These are phyloP conservation scores for Leishmania mexicana DNA, from an alignment of 208 protist species.

Conservation along the genomic window DNA sequence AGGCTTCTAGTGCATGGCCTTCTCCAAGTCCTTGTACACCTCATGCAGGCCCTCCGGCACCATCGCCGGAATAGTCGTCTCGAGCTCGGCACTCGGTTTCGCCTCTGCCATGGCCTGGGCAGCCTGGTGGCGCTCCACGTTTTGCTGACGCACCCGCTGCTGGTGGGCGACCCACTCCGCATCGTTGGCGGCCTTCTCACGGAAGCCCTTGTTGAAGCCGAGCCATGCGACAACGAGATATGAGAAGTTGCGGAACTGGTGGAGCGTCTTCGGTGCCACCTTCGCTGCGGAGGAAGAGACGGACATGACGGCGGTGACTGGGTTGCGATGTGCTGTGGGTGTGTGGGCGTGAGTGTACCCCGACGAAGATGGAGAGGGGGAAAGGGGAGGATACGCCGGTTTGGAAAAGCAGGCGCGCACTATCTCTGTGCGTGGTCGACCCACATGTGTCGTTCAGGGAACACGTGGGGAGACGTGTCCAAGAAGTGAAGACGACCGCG, in stretches of 20 bases:
- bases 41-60: slow-evolving; percentile 71
- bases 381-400: background rate
- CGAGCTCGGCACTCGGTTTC: slow-evolving; percentile 20
- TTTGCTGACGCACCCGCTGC: slow-evolving; percentile 63
- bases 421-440: background rate
- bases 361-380: background rate
- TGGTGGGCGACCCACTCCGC: slow-evolving; percentile 75
- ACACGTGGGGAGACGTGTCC: background rate
- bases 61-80: slow-evolving; percentile 43
- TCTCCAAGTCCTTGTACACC: slow-evolving; percentile 71
- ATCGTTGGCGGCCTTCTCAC: slow-evolving; percentile 84
- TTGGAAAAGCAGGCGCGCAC: background rate
- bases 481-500: background rate
- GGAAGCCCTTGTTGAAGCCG: slow-evolving; percentile 78
- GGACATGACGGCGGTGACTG: slow-evolving; percentile 20
- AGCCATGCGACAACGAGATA: slow-evolving; percentile 84
- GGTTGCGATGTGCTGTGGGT: background rate
- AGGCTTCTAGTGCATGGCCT: slow-evolving; percentile 51
- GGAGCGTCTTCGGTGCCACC: slow-evolving; percentile 82
- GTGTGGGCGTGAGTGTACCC: background rate
- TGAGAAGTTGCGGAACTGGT: slow-evolving; percentile 87
- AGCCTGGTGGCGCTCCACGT: slow-evolving; percentile 62
- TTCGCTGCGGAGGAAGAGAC: slow-evolving; percentile 55
- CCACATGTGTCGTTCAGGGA: background rate
- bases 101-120: slow-evolving; percentile 43